A percentile compares a stretch with the other conserved stretches of the same genome.
Conservation (phyloP, 176 grass and related monocot genomes). For the Aegilops sharonensis region DNA sequence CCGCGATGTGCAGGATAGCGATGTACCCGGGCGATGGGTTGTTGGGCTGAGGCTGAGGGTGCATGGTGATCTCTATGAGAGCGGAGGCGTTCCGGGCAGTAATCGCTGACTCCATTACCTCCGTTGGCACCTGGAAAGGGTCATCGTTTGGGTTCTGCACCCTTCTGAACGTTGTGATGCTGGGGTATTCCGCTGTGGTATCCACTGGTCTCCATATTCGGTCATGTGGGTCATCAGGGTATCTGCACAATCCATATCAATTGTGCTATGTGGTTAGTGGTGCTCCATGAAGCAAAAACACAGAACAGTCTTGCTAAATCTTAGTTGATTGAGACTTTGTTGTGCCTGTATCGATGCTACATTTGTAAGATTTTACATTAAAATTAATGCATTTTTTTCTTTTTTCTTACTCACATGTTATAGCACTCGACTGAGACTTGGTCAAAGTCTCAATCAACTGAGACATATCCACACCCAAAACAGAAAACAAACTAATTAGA, state of each 20-base stretch:
- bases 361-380: no score
- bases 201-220: conserved; percentile 19
- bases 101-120: conserved; percentile 43
- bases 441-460: no score
- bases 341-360: no score
- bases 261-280: neutral
- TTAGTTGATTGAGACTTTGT: no score
- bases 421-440: no score
- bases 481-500: no score
- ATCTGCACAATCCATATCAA: conserved; percentile 25
- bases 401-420: no score
- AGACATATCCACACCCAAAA: no score
- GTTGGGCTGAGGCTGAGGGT: neutral
- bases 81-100: neutral
- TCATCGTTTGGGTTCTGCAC: neutral
- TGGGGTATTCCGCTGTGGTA: neutral
- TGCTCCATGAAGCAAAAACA: no score
- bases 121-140: conserved; percentile 9
- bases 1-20: conserved; percentile 27
- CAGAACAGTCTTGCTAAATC: no score
- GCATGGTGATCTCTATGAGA: neutral
- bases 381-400: no score
- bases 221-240: conserved; percentile 42
- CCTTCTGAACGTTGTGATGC: conserved; percentile 26
- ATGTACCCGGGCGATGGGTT: neutral